phyloP scores from a whole-genome alignment of 768 basidiomycete genomes.

The Boletus sp. region DNA sequence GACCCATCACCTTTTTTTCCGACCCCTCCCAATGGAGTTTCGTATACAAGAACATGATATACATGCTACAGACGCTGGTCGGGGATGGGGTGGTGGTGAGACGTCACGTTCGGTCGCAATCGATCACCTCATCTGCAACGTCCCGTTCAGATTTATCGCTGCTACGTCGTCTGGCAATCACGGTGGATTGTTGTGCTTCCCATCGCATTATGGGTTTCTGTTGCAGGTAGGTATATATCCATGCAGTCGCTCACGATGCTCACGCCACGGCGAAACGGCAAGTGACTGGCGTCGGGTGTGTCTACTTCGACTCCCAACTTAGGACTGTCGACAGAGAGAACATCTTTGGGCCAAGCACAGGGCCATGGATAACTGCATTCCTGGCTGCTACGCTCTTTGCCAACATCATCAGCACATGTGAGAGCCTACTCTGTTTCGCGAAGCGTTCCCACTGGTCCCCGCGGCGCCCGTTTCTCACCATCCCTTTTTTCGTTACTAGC shows the following conservation, averaged over 20 bases:
- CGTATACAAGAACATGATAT: slow-evolving; percentile 25
- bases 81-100: slow-evolving; percentile 25
- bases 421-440: too few species aligned
- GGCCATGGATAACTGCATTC: too few species aligned
- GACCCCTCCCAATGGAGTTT: slow-evolving; percentile 27
- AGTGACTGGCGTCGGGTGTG: slow-evolving; percentile 7
- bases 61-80: slow-evolving; percentile 20
- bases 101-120: background rate
- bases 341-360: too few species aligned
- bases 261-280: background rate
- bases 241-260: background rate
- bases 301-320: too few species aligned
- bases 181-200: slow-evolving; percentile 21
- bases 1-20: slow-evolving; percentile 26
- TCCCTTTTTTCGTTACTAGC: too few species aligned
- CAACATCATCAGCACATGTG: too few species aligned
- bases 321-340: too few species aligned
- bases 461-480: too few species aligned
- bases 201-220: slow-evolving; percentile 16
- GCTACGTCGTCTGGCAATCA: slow-evolving; percentile 28
- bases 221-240: background rate
- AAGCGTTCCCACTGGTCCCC: too few species aligned
- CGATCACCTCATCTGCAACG: background rate
- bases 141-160: slow-evolving; percentile 24
- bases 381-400: too few species aligned